Percentiles rank a stretch among this genome's conserved stretches.
These are phyloP conservation scores for Hondaea fermentalgiana DNA, from an alignment of 108 stramenopile genomes.

Conservation along the genomic window DNA sequence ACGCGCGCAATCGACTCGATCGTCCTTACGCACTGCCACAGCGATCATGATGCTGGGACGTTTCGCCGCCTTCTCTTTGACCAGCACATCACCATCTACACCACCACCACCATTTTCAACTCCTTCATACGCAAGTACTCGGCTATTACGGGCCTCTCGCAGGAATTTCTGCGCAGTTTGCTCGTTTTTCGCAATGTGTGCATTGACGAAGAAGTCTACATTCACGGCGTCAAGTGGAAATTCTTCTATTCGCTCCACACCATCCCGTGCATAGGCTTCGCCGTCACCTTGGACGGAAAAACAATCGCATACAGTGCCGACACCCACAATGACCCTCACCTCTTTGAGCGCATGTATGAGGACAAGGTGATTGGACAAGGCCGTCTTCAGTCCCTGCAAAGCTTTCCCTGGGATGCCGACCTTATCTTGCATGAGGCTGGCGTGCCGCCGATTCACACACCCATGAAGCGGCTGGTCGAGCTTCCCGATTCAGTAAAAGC, in stretches of 20 bases:
- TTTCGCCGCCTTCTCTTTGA: constrained; percentile 32
- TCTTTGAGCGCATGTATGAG: constrained; percentile 22
- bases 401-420: constrained; percentile 39
- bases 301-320: constrained; percentile 22
- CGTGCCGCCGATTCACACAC: constrained; percentile 36
- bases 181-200: constrained; percentile 16
- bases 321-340: constrained; percentile 31
- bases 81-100: constrained; percentile 25
- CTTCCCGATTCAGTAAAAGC: constrained; percentile 24
- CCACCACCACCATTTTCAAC: constrained; percentile 35
- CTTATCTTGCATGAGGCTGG: constrained; percentile 34
- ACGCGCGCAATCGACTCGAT: constrained; percentile 22
- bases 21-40: constrained; percentile 38
- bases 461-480: constrained; percentile 17
- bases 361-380: constrained; percentile 29
- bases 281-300: constrained; percentile 4
- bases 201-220: constrained; percentile 21
- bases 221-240: constrained; percentile 28
- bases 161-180: background rate
- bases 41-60: constrained; percentile 42
- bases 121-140: constrained; percentile 36
- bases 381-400: constrained; percentile 22
- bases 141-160: constrained; percentile 15
- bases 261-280: constrained; percentile 38
- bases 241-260: constrained; percentile 41